Percentiles rank a stretch among this genome's conserved stretches.
Conservation (phyloP, 1,284 basidiomycete species). For the Entoloma clypeatum region DNA sequence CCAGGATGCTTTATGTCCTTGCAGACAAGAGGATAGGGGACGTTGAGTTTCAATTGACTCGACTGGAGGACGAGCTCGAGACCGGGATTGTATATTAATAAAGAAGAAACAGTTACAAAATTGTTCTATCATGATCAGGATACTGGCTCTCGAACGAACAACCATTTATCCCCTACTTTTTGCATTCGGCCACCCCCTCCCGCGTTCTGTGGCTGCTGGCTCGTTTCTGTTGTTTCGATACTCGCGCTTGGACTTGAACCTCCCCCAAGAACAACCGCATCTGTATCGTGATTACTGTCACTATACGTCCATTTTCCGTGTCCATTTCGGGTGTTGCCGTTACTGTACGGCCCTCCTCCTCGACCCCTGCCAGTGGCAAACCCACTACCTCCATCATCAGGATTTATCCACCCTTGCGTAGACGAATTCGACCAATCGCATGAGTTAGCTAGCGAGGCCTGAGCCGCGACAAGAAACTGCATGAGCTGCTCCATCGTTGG, state of each 20-base stretch:
- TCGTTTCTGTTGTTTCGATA: constrained; percentile 10
- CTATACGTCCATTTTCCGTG: constrained; percentile 34
- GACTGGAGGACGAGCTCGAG: constrained; percentile 44
- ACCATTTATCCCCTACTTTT: constrained; percentile 67
- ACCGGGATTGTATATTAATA: constrained; percentile 38
- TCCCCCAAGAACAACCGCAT: constrained; percentile 55
- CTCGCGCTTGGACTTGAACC: constrained; percentile 23
- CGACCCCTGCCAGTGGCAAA: constrained; percentile 30
- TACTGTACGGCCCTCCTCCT: constrained; percentile 33
- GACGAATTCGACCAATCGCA: constrained; percentile 20
- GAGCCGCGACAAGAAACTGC: constrained; percentile 47
- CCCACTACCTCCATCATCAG: constrained; percentile 27
- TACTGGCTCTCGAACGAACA: constrained; percentile 51
- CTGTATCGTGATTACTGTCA: constrained; percentile 36
- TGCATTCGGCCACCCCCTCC: constrained; percentile 57
- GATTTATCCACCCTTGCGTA: constrained; percentile 22
- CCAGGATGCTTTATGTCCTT: constrained; percentile 38
- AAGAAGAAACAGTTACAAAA: constrained; percentile 21
- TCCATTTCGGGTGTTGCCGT: constrained; percentile 34
- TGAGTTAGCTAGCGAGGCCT: constrained; percentile 12
- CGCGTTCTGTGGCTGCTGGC: constrained; percentile 12
- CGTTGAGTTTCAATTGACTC: constrained; percentile 46
- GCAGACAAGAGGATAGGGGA: constrained; percentile 20
- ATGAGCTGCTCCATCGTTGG: constrained; percentile 72
- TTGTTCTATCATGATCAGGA: constrained; percentile 24